phyloP scores from a whole-genome alignment of 768 basidiomycete genomes.

The Rhodotorula kratochvilovae region DNA sequence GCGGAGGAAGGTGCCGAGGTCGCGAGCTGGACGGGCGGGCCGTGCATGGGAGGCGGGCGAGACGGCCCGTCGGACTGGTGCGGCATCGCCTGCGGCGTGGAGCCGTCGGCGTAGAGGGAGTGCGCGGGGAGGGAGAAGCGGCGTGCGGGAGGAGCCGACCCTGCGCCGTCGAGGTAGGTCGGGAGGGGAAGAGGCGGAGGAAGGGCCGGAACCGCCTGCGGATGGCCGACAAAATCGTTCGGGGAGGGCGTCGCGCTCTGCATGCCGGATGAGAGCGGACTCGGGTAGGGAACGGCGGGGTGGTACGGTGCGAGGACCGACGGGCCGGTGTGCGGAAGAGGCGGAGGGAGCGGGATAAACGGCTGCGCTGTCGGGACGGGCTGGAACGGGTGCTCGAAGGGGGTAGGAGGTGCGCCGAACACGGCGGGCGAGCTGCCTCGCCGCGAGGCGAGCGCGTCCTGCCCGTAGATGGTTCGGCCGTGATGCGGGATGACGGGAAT shows the following conservation, averaged over 20 bases:
- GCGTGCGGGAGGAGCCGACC: background rate
- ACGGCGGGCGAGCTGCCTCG: conserved; percentile 14
- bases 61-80: background rate
- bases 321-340: background rate
- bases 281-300: background rate
- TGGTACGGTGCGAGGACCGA: no score
- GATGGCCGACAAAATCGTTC: background rate
- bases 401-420: background rate
- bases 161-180: background rate
- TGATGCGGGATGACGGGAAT: background rate
- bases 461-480: conserved; percentile 10
- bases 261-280: background rate
- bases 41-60: background rate
- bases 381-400: background rate
- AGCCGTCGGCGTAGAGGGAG: background rate
- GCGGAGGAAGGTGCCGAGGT: background rate
- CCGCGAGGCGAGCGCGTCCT: background rate
- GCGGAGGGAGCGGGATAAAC: background rate
- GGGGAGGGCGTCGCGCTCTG: conserved; percentile 3
- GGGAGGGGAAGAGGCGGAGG: background rate
- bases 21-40: background rate
- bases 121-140: conserved; percentile 7
- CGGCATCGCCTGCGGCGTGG: background rate
- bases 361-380: background rate
- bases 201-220: background rate